Base-by-base conservation (phyloP, 2,329 filamentous ascomycete species). In the Trichophyton simii region DNA sequence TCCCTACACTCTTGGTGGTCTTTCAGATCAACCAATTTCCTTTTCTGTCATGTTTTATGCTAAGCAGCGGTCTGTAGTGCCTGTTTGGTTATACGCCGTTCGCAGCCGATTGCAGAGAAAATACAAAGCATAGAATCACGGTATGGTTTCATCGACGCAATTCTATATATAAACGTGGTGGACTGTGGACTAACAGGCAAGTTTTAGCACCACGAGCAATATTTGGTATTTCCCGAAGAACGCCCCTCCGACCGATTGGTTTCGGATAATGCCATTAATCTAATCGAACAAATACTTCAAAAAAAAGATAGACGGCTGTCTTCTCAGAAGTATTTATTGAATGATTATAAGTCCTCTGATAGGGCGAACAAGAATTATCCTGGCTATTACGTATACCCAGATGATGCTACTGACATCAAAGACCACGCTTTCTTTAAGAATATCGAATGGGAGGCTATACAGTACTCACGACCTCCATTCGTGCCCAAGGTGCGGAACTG, bases 41-140 rank as follows among this genome's bases (percentile, higher is more conserved):
- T 13, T 28, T 52, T 6, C 46, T 52, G 38, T 2, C 3, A 9
- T 20, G 38, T n/a, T 58, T 2, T 52, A 60, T n/a, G 65, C 57
- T 58, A 44, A 58, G 3, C 66, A 48, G 28, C 22, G 57, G 55
- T 9, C 5, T 41, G 11, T 50, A 84, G 80, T 96, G 92, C 69
- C 78, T 97, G 1, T 97, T 94, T 71, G 92, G 92, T 0, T 87
- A 87, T 64, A 96, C 92, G 0, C 92, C 92, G 0, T 97, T 97
- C 72, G 83, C 91, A 59, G 84, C 87, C 15, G 88, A 92, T 57
- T 87, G 89, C 52, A 82, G 91, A 8, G 84, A 90, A 62, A 82
- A 87, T 66, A 97, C 91, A 1, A 97, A 96, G 72, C 78, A 85
- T 64, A 92, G 89, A 65, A 96, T 97, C 64, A 71, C 94, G 60